These are phyloP conservation scores for Coleophoma crateriformis DNA, from an alignment of 2,329 filamentous ascomycete species.

Conservation along the genomic window DNA sequence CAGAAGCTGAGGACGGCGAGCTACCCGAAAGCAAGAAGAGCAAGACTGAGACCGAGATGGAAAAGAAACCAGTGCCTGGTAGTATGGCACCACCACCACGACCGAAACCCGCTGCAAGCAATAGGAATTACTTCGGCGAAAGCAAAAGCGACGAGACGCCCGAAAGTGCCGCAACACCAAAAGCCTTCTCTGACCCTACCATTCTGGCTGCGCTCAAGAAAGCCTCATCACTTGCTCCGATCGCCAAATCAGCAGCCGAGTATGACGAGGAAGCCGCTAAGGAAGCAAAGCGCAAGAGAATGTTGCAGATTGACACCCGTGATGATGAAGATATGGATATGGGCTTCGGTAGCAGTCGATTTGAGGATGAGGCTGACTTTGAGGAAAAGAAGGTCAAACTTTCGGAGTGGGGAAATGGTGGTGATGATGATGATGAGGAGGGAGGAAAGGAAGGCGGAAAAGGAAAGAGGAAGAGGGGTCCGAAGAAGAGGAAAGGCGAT, in stretches of 20 bases:
- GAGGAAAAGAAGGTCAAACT: slow-evolving; percentile 63
- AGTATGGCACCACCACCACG: slow-evolving; percentile 42
- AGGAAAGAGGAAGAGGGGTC: slow-evolving; percentile 61
- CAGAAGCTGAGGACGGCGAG: slow-evolving; percentile 38
- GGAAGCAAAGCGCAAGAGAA: slow-evolving; percentile 64
- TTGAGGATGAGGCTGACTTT: slow-evolving; percentile 82
- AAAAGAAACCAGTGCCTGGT: slow-evolving; percentile 6
- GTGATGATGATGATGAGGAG: slow-evolving; percentile 34
- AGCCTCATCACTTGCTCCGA: slow-evolving; percentile 60
- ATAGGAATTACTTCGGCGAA: slow-evolving; percentile 58
- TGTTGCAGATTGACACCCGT: slow-evolving; percentile 68
- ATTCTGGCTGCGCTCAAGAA: slow-evolving; percentile 82
- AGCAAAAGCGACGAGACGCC: slow-evolving; percentile 36
- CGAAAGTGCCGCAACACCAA: slow-evolving; percentile 29
- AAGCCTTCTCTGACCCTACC: slow-evolving; percentile 65
- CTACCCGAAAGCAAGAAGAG: slow-evolving; percentile 26
- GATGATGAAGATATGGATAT: slow-evolving; percentile 91
- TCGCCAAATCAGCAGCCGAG: slow-evolving; percentile 29
- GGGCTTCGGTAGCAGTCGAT: slow-evolving; percentile 84
- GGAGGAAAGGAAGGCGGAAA: slow-evolving; percentile 39
- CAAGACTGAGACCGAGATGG: slow-evolving; percentile 2
- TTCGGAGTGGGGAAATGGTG: slow-evolving; percentile 56
- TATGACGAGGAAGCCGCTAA: slow-evolving; percentile 46
- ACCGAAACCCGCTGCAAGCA: slow-evolving; percentile 27
- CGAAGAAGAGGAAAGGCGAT: slow-evolving; percentile 74